Percentiles rank a stretch among this genome's conserved stretches.
These are phyloP conservation scores for Cercospora beticola DNA, from an alignment of 2,329 filamentous ascomycete genomes.

Conservation along the genomic window DNA sequence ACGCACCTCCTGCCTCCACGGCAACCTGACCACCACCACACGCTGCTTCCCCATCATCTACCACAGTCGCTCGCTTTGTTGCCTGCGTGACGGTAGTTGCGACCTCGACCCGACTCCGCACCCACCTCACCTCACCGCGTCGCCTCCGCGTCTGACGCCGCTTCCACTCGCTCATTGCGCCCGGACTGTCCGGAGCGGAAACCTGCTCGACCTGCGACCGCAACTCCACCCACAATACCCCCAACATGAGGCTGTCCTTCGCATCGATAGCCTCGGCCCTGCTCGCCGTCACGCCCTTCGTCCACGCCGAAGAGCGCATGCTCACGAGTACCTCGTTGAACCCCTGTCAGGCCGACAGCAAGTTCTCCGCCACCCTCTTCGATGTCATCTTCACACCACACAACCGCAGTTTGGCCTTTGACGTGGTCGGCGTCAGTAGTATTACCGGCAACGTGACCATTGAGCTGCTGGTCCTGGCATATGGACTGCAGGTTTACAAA, in stretches of 20 bases:
- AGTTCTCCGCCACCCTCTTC: slow-evolving; percentile 85
- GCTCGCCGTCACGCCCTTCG: slow-evolving; percentile 46
- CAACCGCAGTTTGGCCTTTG: slow-evolving; percentile 70
- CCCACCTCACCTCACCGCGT: slow-evolving; percentile 6
- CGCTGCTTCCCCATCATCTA: neutral
- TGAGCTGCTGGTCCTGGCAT: slow-evolving; percentile 73
- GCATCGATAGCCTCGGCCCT: slow-evolving; percentile 32
- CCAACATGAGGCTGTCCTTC: slow-evolving; percentile 32
- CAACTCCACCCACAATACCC: slow-evolving; percentile 11
- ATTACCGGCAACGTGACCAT: slow-evolving; percentile 81
- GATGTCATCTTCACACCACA: slow-evolving; percentile 75
- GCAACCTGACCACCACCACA: neutral
- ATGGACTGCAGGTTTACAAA: slow-evolving; percentile 72
- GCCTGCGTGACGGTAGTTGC: neutral
- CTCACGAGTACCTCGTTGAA: slow-evolving; percentile 83
- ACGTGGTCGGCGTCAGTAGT: slow-evolving; percentile 78
- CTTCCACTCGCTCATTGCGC: slow-evolving; percentile 23
- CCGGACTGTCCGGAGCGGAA: slow-evolving; percentile 18
- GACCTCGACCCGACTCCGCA: neutral
- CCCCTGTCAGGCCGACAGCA: slow-evolving; percentile 78
- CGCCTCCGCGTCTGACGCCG: slow-evolving; percentile 21
- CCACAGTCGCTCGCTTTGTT: slow-evolving; percentile 5
- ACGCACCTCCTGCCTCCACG: slow-evolving; percentile 2
- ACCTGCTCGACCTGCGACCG: slow-evolving; percentile 13
- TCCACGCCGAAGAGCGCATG: slow-evolving; percentile 58